Conservation (phyloP, 345 rosid genomes). For the Salix purpurea region DNA sequence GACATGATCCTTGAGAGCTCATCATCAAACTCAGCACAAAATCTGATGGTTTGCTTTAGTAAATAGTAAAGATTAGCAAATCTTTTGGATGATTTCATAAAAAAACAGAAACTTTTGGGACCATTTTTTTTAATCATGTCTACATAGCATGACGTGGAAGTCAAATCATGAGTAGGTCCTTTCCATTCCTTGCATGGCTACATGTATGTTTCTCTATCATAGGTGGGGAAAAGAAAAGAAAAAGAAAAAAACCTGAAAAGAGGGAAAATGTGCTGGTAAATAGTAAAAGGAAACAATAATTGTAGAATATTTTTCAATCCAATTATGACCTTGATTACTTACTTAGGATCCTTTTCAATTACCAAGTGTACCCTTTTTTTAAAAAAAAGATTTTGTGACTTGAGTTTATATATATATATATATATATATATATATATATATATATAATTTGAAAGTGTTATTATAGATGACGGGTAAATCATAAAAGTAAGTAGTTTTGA, state of each 20-base stretch:
- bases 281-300: not conserved
- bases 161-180: not conserved
- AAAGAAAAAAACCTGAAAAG: not conserved
- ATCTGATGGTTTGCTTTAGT: not conserved
- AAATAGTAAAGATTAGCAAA: not conserved
- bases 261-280: not conserved
- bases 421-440: too few species aligned
- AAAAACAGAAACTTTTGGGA: not conserved
- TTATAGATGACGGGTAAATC: not conserved
- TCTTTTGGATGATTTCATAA: not conserved
- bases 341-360: not conserved
- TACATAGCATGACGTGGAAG: not conserved
- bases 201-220: not conserved
- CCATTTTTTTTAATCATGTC: not conserved
- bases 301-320: not conserved
- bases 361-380: not conserved
- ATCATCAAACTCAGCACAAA: not conserved
- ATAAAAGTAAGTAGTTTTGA: not conserved
- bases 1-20: not conserved
- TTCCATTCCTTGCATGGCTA: not conserved
- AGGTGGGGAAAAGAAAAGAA: not conserved
- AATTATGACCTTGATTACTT: not conserved
- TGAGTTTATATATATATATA: too few species aligned
- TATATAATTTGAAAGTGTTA: too few species aligned
- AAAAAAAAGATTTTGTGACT: not conserved